Percentiles rank a stretch among this genome's conserved stretches.
These are phyloP conservation scores for Diaporthe destruens DNA, from an alignment of 2,329 filamentous ascomycete genomes.

Conservation along the genomic window DNA sequence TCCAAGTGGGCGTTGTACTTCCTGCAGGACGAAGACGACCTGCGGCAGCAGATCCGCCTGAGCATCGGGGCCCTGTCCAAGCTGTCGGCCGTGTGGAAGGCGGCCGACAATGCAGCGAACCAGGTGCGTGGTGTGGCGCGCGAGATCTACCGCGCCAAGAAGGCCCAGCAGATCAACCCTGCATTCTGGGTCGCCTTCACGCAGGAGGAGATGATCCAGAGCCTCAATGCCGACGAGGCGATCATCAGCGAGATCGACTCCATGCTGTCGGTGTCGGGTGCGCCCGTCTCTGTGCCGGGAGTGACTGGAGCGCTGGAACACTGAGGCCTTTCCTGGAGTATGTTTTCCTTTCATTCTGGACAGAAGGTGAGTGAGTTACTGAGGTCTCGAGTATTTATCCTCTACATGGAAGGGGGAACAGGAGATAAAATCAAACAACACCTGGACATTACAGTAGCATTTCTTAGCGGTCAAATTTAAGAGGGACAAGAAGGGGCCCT, in stretches of 20 bases:
- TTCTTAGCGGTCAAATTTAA: background rate
- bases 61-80: constrained; percentile 82
- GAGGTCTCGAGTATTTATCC: background rate
- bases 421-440: background rate
- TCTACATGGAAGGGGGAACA: background rate
- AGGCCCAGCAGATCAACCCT: constrained; percentile 65
- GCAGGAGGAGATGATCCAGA: constrained; percentile 67
- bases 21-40: constrained; percentile 72
- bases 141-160: constrained; percentile 75
- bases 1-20: constrained; percentile 80
- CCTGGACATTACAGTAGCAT: background rate
- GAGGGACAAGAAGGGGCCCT: background rate
- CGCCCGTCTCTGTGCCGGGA: constrained; percentile 27
- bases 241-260: constrained; percentile 70
- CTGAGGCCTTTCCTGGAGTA: background rate
- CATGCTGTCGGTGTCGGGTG: constrained; percentile 49
- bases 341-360: background rate
- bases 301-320: constrained; percentile 26
- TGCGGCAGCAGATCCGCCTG: constrained; percentile 81
- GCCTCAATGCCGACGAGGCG: constrained; percentile 68
- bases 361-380: background rate
- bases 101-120: constrained; percentile 75
- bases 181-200: constrained; percentile 68
- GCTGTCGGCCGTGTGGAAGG: constrained; percentile 78
- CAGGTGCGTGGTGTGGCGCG: constrained; percentile 85